Evolutionary conservation across 495 filamentous ascomycete genomes (phyloP).

Genomic region (Aspergillus sclerotiicarbonarius): DNA sequence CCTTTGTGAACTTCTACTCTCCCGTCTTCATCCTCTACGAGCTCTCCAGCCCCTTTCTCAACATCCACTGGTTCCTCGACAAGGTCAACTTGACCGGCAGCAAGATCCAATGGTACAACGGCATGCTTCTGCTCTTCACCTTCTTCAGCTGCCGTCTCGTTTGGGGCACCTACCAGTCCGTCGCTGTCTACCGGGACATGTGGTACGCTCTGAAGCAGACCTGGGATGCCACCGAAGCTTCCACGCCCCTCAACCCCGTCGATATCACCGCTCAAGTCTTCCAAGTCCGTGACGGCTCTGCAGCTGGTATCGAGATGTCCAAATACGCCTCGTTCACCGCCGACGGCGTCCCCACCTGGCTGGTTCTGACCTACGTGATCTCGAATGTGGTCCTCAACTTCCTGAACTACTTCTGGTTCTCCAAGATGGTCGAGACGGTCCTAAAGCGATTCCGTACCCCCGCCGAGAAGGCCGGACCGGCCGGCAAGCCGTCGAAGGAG

Average conservation of each 20-base stretch:
- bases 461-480: slow-evolving; percentile 13
- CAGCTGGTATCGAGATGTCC: slow-evolving; percentile 46
- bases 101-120: slow-evolving; percentile 79
- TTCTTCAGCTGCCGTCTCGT: slow-evolving; percentile 90
- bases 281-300: slow-evolving; percentile 27
- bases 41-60: slow-evolving; percentile 88
- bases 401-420: slow-evolving; percentile 95
- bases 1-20: slow-evolving; percentile 92
- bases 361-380: slow-evolving; percentile 70
- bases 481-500: slow-evolving; percentile 7
- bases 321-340: slow-evolving; percentile 48
- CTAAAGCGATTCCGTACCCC: slow-evolving; percentile 74
- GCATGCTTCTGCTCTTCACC: slow-evolving; percentile 57
- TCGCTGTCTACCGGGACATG: slow-evolving; percentile 76
- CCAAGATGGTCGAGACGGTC: slow-evolving; percentile 92
- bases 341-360: slow-evolving; percentile 68
- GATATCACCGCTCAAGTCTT: slow-evolving; percentile 40
- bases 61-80: slow-evolving; percentile 99
- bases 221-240: slow-evolving; percentile 27
- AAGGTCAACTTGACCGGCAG: slow-evolving; percentile 94
- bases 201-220: slow-evolving; percentile 60
- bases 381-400: slow-evolving; percentile 79
- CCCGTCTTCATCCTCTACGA: slow-evolving; percentile 95
- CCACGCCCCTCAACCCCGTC: slow-evolving; percentile 26
- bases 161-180: slow-evolving; percentile 85